Evolutionary conservation across 1,139 yeast species (phyloP), one percentile per base, ranked within the genome.

Genomic region (Nakaseomyces nivariensis): DNA sequence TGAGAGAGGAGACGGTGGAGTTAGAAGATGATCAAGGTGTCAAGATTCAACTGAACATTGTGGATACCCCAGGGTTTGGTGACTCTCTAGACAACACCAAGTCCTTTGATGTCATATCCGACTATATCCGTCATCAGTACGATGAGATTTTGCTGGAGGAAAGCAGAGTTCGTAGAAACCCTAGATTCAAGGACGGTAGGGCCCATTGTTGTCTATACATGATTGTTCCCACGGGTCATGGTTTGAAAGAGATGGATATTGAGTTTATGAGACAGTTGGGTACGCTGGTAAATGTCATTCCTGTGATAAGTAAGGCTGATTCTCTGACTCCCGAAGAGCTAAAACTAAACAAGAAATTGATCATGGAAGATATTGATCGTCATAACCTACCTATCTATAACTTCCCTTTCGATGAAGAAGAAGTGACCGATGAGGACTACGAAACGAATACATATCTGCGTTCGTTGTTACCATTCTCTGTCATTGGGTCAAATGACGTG

Each of bases 131-230:
- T 59, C 88, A 82, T 62, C 92, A 85, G 66, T 84, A 82, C 64
- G 98, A 92, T 67, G 88, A 85, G 59, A 94, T 90, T 40, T 76
- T 92, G 57, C 82, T 87, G 11, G 97, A 92, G 67, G 97, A 92
- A 67, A 83, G 95, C 17, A 78, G 95, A 55, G 87, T 92, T 57
- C 82, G 86, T 69, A 81, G 98, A 76, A 85, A 85, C 62, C 92
- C 94, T 33, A 71, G 92, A 52, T 85, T 85, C 58, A 80, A 79
- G 56, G 94, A 85, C 64, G 82, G 89, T 8, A 74, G 90, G 60
- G 87, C 85, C 36, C 92, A 85, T 62, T 85, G 78, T 11, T 75
- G 85, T 63, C 69, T 85, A 52, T 85, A 85, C 64, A 78, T 85
- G 60, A 78, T 85, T 58, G 75, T 79, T 42, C 82, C 92, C 24